Percentiles rank a stretch among this genome's conserved stretches.
phyloP scores from a whole-genome alignment of 352 stramenopile species.

The Peronospora destructor region DNA sequence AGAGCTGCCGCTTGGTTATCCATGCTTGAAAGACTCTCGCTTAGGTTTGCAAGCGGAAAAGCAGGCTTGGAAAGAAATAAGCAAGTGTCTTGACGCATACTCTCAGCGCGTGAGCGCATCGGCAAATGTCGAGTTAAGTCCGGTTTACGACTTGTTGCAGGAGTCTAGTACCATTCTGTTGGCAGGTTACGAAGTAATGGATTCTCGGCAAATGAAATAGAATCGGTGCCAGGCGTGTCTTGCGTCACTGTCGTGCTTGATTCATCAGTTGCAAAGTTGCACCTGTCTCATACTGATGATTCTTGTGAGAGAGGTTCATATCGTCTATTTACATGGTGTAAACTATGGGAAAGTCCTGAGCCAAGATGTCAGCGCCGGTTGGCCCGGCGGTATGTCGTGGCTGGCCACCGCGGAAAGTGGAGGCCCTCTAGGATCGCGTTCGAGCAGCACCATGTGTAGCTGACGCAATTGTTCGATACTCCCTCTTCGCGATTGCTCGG shows the following conservation, averaged over 20 bases:
- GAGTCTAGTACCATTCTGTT: constrained; percentile 73
- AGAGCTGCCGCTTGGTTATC: constrained; percentile 57
- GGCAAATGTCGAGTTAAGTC: constrained; percentile 35
- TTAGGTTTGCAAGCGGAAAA: constrained; percentile 54
- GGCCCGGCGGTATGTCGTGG: too few species aligned
- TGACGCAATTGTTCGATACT: too few species aligned
- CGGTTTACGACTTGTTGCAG: constrained; percentile 68
- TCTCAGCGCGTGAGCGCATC: constrained; percentile 62
- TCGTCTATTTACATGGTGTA: too few species aligned
- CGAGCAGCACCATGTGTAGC: too few species aligned
- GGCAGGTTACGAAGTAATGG: constrained; percentile 66
- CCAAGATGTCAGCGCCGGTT: too few species aligned
- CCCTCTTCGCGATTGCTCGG: too few species aligned
- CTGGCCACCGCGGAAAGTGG: too few species aligned
- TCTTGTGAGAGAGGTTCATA: too few species aligned
- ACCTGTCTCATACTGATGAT: background rate
- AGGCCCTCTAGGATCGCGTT: too few species aligned
- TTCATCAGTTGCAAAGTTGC: constrained; percentile 1
- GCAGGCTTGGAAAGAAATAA: constrained; percentile 74
- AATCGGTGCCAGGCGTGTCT: constrained; percentile 7
- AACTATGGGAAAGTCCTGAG: too few species aligned
- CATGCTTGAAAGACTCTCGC: constrained; percentile 50
- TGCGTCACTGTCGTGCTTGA: constrained; percentile 3
- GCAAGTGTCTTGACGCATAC: constrained; percentile 72
- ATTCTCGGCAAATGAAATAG: constrained; percentile 29